A percentile compares a stretch with the other conserved stretches of the same genome.
Evolutionary conservation across 495 filamentous ascomycete genomes (phyloP).

Genomic region (Xylaria flabelliformis): DNA sequence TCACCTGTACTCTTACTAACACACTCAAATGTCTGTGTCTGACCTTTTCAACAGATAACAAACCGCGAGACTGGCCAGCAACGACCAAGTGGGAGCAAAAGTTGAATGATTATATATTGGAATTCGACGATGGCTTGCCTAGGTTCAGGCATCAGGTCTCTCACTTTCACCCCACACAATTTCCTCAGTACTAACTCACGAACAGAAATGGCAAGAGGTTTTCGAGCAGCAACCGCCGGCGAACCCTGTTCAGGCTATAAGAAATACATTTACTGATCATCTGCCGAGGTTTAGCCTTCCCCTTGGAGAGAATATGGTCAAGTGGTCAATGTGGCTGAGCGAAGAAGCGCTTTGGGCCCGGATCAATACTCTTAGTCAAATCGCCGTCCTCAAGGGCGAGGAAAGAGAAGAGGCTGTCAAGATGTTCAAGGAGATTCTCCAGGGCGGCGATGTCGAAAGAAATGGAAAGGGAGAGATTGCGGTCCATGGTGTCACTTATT

Average conservation of each 20-base stretch:
- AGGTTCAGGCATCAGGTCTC: slow-evolving; percentile 58
- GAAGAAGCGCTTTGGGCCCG: slow-evolving; percentile 62
- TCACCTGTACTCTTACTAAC: slow-evolving; percentile 5
- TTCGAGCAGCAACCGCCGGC: slow-evolving; percentile 57
- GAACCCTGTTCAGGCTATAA: slow-evolving; percentile 49
- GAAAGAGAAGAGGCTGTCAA: slow-evolving; percentile 54
- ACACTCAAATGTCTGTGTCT: slow-evolving; percentile 16
- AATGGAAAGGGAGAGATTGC: slow-evolving; percentile 61
- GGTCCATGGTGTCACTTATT: slow-evolving; percentile 61
- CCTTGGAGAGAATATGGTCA: slow-evolving; percentile 40
- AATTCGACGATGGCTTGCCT: slow-evolving; percentile 56
- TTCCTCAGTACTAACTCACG: neutral
- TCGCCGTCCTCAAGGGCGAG: slow-evolving; percentile 58
- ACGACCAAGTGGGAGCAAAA: slow-evolving; percentile 60
- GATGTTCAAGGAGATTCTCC: slow-evolving; percentile 51
- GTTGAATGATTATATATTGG: slow-evolving; percentile 58
- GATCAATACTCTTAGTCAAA: slow-evolving; percentile 65
- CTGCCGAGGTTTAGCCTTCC: slow-evolving; percentile 60
- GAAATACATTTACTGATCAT: slow-evolving; percentile 39
- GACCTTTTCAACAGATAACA: slow-evolving; percentile 52
- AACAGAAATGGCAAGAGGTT: slow-evolving; percentile 55
- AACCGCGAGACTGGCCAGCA: slow-evolving; percentile 50
- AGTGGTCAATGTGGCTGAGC: slow-evolving; percentile 56
- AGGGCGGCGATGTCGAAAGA: slow-evolving; percentile 48
- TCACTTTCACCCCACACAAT: neutral